Base-by-base conservation (phyloP, 2,329 filamentous ascomycete genomes). In the Hypomyces rosellus region DNA sequence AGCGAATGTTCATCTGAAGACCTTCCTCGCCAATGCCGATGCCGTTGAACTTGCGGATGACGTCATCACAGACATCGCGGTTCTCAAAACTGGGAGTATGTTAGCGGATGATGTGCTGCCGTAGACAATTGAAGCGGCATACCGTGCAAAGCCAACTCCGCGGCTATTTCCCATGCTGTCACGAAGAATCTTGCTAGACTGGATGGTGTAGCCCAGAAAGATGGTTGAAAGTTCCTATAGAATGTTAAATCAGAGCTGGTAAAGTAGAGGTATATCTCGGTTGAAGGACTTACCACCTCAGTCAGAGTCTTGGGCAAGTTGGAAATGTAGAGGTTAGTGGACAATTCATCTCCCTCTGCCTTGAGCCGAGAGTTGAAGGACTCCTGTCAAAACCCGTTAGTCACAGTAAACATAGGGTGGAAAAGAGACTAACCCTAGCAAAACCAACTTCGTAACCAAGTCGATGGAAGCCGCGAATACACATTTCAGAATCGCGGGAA, bases 291-390 rank as follows among this genome's bases (percentile, higher is more conserved):
- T 69, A 92, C 90, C 60, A 89, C 84, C 74, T 99, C 95, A 47
- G 88, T 95, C 78, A 95, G 84, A 55, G 85, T 82, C 70, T 92
- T 91, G 34, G 93, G 93, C 41, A 99, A 80, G 70, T 97, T 99
- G 25, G 95, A 99, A 55, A 97, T 91, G 70, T 99, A 99, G 56
- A 99, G 81, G 66, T 99, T 99, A 57, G 93, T 97, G 43, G 95
- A 97, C 39, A 71, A 64, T 47, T 87, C 88, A 63, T 99, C 92
- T 50, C 91, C 87, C 63, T 97, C 88, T 42, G 93, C 92, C 78
- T 99, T 97, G 61, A 99, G 86, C 60, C 95, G 90, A 59, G 91
- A 91, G 70, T 99, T 99, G 74, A 97, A 96, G 16, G 92, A 97
- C 75, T 97, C 93, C 87, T 95, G 52, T 12, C 11, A 30, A 53